phyloP scores from a whole-genome alignment of 305 asterid species.

The Petunia hybrid region DNA sequence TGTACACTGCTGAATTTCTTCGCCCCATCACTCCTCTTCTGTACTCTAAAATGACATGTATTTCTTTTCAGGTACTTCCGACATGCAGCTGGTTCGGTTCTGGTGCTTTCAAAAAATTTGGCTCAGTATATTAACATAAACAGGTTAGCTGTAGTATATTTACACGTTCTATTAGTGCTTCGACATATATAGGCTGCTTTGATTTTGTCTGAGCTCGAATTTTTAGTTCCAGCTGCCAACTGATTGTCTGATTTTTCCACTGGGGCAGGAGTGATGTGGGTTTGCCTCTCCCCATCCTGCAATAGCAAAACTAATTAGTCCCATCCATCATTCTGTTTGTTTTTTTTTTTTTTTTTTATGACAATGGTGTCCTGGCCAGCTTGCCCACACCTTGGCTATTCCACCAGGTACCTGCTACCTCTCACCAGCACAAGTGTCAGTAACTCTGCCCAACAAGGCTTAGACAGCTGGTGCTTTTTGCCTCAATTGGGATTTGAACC shows the following conservation, averaged over 20 bases:
- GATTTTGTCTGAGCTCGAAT: neutral
- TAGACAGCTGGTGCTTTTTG: too few relatives aligned
- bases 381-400: too few relatives aligned
- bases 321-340: neutral
- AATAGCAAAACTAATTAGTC: neutral
- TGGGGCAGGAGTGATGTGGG: neutral
- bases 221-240: constrained; percentile 11
- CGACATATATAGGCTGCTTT: constrained; percentile 13
- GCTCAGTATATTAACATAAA: constrained; percentile 79
- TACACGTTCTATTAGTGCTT: too few relatives aligned
- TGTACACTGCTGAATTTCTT: constrained; percentile 7
- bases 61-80: constrained; percentile 83
- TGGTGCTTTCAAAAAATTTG: constrained; percentile 74
- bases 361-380: too few relatives aligned
- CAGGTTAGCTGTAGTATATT: constrained; percentile 74
- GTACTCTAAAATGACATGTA: constrained; percentile 30
- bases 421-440: too few relatives aligned
- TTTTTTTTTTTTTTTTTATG: too few relatives aligned
- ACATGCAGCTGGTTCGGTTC: constrained; percentile 81
- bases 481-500: too few relatives aligned
- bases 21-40: constrained; percentile 23
- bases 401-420: too few relatives aligned
- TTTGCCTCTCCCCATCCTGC: neutral
- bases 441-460: too few relatives aligned
- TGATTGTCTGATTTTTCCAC: neutral